Evolutionary conservation across 2,329 filamentous ascomycete species (phyloP), one percentile per base, ranked within the genome.

Genomic region (Domatiomyces globalis): DNA sequence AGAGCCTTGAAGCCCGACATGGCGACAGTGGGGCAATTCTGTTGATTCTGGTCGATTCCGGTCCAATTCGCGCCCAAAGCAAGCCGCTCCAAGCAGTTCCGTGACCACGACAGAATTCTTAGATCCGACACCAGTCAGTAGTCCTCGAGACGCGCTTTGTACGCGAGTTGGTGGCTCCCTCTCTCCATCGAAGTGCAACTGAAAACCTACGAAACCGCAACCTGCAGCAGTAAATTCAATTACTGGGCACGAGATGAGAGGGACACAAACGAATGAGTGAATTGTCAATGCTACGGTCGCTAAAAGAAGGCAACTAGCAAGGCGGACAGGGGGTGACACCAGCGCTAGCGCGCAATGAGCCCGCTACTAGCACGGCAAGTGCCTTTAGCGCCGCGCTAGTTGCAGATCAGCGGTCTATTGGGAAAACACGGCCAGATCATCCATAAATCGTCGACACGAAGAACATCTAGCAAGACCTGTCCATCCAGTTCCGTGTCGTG

Each of bases 1-100:
- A 60, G 49, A 9, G 59, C 58, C 20, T 56, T 55, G 51, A 59
- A 61, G 19, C 52, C 56, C 18, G 58, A 60, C 59, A 61, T 61
- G 52, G 27, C 52, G 18, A n/a, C 43, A n/a, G 20, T 5, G 10
- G 6, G 33, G 9, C 15, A 15, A 39, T 39, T 39, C 33, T 39
- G 33, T 39, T 15, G 15, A 39, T 15, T 5, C 10, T 39, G 10
- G 10, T 39, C 33, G 33, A 39, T 12, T 39, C 33, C 10, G 2
- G 4, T 39, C 15, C 2, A 39, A 25, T 3, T 25, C 22, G 22
- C 6, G 22, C 22, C 22, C 22, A 25, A 25, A 25, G 33, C 2
- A 12, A 12, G 29, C 29, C 29, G 8, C 4, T 39, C 33, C 4
- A 39, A 15, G 9, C 33, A 10, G 10, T 15, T 39, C 10, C 10